Conservation (phyloP, 2,329 filamentous ascomycete species). For the Cytospora chrysosperma region DNA sequence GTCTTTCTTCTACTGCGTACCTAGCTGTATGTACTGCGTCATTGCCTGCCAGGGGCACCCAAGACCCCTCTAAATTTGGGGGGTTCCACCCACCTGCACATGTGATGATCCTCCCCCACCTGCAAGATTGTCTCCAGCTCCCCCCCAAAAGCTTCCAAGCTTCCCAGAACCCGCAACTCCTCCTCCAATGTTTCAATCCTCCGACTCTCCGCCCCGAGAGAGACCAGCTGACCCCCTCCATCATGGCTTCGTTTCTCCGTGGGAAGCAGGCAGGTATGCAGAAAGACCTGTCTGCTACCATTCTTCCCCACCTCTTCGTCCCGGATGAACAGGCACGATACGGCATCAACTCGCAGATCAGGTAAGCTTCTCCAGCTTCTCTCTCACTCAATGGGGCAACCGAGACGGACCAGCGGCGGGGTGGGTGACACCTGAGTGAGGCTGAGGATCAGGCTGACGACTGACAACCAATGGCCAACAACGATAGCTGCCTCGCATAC, state of each 20-base stretch:
- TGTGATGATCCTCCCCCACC: not conserved
- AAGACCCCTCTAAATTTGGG: constrained; percentile 9
- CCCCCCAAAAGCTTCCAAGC: constrained; percentile 9
- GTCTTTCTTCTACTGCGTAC: not conserved
- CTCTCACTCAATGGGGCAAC: no score
- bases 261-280: constrained; percentile 93
- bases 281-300: constrained; percentile 81
- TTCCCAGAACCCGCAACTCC: not conserved
- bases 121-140: not conserved
- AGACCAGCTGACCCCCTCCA: constrained; percentile 2
- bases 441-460: no score
- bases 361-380: constrained; percentile 49
- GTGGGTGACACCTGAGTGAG: not conserved
- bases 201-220: not conserved
- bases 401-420: not conserved
- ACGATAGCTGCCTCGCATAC: constrained; percentile 74
- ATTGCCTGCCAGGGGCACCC: not conserved
- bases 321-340: constrained; percentile 82
- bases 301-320: constrained; percentile 74
- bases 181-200: not conserved
- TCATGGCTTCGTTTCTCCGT: constrained; percentile 84
- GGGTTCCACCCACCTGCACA: not conserved
- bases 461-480: constrained; percentile 20
- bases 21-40: no score
- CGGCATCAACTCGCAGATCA: constrained; percentile 76